Conservation (phyloP, 768 basidiomycete genomes). For the Panaeolus papilionaceus region DNA sequence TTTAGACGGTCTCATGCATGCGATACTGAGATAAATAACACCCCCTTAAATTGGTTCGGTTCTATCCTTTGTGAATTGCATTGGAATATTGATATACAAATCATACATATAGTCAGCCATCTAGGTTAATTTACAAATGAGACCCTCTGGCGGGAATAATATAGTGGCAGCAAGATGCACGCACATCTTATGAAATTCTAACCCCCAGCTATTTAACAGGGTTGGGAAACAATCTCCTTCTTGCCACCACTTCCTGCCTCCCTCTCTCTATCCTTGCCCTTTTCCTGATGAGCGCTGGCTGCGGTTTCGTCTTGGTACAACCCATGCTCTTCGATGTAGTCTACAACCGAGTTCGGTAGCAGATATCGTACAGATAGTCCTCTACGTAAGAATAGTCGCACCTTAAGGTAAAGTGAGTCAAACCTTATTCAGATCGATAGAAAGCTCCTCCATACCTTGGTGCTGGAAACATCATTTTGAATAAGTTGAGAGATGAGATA, state of each 20-base stretch:
- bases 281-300: conserved; percentile 31
- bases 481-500: conserved; percentile 93
- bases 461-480: conserved; percentile 96
- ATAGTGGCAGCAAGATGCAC: conserved; percentile 16
- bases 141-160: conserved; percentile 6
- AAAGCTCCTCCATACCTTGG: conserved; percentile 62
- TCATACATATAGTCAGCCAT: conserved; percentile 14
- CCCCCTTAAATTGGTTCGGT: not conserved
- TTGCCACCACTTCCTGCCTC: conserved; percentile 37
- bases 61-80: not conserved
- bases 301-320: conserved; percentile 70
- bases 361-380: conserved; percentile 90
- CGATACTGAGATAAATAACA: not conserved
- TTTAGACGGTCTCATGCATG: not conserved
- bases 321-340: conserved; percentile 90
- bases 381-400: conserved; percentile 77
- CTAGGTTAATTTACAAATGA: conserved; percentile 14
- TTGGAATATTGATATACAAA: conserved; percentile 11
- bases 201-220: conserved; percentile 17
- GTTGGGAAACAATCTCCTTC: conserved; percentile 34
- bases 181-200: conserved; percentile 21
- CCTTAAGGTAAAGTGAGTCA: conserved; percentile 33
- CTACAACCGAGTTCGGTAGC: conserved; percentile 87
- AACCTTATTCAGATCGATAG: not conserved
- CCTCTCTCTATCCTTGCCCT: conserved; percentile 46